These are phyloP conservation scores for Lycium ferocissimum DNA, from an alignment of 257 asterid genomes.

Conservation along the genomic window DNA sequence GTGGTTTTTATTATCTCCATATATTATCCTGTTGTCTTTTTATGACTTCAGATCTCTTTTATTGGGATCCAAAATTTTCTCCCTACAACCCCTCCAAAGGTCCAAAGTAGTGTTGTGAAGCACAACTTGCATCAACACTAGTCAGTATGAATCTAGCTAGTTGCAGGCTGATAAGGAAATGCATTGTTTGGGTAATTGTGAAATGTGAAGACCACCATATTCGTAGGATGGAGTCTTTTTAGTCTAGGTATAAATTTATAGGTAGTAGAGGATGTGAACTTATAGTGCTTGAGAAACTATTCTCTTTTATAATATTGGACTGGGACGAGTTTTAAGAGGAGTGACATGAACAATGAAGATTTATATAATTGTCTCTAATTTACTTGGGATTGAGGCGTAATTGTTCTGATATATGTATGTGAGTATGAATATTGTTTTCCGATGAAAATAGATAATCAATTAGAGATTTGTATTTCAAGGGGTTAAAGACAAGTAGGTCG, in stretches of 20 bases:
- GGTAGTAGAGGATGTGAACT: not conserved
- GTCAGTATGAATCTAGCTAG: slow-evolving; percentile 22
- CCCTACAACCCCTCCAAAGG: not conserved
- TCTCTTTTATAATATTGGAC: not conserved
- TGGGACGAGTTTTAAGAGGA: not conserved
- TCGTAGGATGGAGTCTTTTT: not conserved
- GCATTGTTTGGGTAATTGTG: not conserved
- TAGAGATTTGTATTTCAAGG: too few relatives aligned
- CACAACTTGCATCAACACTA: slow-evolving; percentile 26
- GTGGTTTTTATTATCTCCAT: not conserved
- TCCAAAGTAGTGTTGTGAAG: not conserved
- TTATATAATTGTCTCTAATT: not conserved
- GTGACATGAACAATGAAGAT: not conserved
- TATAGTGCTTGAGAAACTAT: not conserved
- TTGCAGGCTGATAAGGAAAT: not conserved
- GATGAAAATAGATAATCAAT: too few relatives aligned
- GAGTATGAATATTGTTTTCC: too few relatives aligned
- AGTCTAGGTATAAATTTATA: not conserved
- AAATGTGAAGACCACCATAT: not conserved
- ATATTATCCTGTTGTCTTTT: not conserved
- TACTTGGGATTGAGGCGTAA: not conserved
- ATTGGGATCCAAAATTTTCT: not conserved
- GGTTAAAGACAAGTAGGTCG: too few relatives aligned
- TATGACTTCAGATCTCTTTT: not conserved
- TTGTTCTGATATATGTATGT: not conserved